Conservation (phyloP, 139 green algal species). For the Asterochloris erici region DNA sequence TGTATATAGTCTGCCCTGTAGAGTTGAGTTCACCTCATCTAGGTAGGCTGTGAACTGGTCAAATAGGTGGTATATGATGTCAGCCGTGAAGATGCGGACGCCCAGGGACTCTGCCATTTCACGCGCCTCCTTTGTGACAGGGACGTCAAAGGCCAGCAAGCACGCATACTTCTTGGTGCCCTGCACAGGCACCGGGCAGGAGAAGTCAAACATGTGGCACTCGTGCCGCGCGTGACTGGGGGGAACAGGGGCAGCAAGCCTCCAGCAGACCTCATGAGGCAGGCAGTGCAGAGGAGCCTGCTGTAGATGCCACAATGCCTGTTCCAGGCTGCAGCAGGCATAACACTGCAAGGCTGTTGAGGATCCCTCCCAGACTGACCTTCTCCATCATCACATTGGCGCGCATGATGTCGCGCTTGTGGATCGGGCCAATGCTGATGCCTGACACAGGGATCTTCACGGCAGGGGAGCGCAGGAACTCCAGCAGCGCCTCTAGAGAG, state of each 20-base stretch:
- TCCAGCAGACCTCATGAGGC: too few species aligned
- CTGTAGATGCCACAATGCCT: too few species aligned
- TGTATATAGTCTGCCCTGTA: not conserved
- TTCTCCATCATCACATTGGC: constrained; percentile 97
- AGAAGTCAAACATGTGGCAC: not conserved
- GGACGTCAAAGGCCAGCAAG: constrained; percentile 97
- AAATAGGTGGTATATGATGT: constrained; percentile 99
- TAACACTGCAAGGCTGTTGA: not conserved
- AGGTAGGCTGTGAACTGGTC: constrained; percentile 93
- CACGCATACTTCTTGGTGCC: constrained; percentile 84
- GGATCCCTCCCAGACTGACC: constrained; percentile 59
- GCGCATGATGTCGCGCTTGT: constrained; percentile 96
- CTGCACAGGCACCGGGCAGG: not conserved
- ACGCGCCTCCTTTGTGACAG: constrained; percentile 73
- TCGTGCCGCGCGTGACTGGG: not conserved
- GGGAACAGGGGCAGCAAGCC: too few species aligned
- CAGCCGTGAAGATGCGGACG: constrained; percentile 94
- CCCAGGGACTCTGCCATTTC: constrained; percentile 79
- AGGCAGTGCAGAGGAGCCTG: too few species aligned
- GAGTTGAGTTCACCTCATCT: constrained; percentile 30
- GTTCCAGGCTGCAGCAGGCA: not conserved
- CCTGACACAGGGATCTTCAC: constrained; percentile 84
- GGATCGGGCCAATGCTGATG: constrained; percentile 96
- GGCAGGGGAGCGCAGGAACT: constrained; percentile 84
- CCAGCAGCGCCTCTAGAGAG: constrained; percentile 96